These are phyloP conservation scores for Megacollybia platyphylla DNA, from an alignment of 1,284 basidiomycete species.

Conservation along the genomic window DNA sequence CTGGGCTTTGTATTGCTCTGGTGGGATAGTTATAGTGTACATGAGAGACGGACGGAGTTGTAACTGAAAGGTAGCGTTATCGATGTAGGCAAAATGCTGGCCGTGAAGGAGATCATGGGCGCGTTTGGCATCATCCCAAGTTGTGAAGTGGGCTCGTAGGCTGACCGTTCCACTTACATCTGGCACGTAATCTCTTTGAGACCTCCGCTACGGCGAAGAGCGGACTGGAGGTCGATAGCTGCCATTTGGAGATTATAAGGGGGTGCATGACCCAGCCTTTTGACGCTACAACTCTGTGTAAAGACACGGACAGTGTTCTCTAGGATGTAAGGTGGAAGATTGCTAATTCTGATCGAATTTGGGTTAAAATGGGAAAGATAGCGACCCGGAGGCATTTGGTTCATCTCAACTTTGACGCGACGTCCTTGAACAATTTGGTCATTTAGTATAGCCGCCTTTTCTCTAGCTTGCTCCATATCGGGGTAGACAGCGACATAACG, in stretches of 20 bases:
- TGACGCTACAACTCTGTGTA: background rate
- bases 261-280: background rate
- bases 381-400: constrained; percentile 17
- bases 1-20: constrained; percentile 37
- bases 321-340: constrained; percentile 14
- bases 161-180: constrained; percentile 14
- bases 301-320: background rate
- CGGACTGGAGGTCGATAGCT: constrained; percentile 5
- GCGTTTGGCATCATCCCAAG: constrained; percentile 31
- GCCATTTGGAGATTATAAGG: background rate
- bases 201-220: background rate
- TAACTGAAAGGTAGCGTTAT: constrained; percentile 18
- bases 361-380: constrained; percentile 11
- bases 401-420: constrained; percentile 27
- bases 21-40: constrained; percentile 31
- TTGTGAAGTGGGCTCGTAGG: constrained; percentile 26
- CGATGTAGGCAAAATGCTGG: constrained; percentile 15
- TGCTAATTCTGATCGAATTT: constrained; percentile 21
- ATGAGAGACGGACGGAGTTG: constrained; percentile 29
- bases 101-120: constrained; percentile 19
- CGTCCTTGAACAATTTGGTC: constrained; percentile 19
- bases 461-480: constrained; percentile 14
- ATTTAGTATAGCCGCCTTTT: constrained; percentile 19
- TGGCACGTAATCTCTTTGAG: constrained; percentile 5
- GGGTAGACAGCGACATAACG: constrained; percentile 24